phyloP scores from a whole-genome alignment of 176 grass and related monocot genomes.

The Oryza rufipogon region DNA sequence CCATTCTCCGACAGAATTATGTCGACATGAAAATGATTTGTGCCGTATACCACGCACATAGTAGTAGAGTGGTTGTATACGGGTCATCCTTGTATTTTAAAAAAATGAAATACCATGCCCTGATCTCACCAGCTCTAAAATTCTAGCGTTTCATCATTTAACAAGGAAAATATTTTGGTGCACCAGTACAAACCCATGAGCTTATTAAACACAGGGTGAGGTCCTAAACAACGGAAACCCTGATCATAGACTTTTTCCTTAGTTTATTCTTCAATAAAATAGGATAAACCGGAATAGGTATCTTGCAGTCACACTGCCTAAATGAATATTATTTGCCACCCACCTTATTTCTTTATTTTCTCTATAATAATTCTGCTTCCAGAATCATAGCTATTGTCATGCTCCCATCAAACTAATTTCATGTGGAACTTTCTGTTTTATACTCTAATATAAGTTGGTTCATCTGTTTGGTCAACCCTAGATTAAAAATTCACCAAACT shows the following conservation, averaged over 20 bases:
- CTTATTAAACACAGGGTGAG: conserved; percentile 23
- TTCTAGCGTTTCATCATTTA: conserved; percentile 24
- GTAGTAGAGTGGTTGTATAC: conserved; percentile 44
- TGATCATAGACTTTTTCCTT: conserved; percentile 43
- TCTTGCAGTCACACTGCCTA: conserved; percentile 13
- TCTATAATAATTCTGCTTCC: conserved; percentile 29
- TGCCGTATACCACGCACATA: not conserved
- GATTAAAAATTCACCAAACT: conserved; percentile 54
- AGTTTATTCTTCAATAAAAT: conserved; percentile 39
- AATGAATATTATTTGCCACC: conserved; percentile 48
- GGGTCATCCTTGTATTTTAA: conserved; percentile 5
- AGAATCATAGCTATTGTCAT: conserved; percentile 44
- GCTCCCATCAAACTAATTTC: conserved; percentile 16
- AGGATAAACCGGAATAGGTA: conserved; percentile 7
- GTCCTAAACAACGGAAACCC: conserved; percentile 37
- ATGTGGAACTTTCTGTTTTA: conserved; percentile 24
- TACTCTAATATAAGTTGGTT: conserved; percentile 27
- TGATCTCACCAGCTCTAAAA: conserved; percentile 45
- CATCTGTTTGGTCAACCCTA: conserved; percentile 58
- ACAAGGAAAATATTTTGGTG: conserved; percentile 43
- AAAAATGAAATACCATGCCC: not conserved
- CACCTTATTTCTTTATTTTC: conserved; percentile 32
- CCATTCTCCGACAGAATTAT: conserved; percentile 8
- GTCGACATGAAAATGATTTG: conserved; percentile 28
- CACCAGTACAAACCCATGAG: conserved; percentile 30